Evolutionary conservation across 495 filamentous ascomycete genomes (phyloP).

Genomic region (Aspergillus baeticus): DNA sequence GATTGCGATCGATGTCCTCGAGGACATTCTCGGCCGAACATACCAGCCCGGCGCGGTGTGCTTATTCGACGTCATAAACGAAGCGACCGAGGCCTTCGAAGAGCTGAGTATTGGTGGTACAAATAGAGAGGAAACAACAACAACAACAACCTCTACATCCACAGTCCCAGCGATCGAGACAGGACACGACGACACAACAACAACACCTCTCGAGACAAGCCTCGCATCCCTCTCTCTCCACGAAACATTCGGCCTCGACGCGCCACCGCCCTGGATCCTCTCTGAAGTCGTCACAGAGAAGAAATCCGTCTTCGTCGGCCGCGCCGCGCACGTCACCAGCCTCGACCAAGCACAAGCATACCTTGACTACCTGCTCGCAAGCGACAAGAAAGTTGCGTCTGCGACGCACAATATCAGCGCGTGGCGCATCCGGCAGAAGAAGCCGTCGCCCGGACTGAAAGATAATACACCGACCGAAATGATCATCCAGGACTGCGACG

Average conservation of each 20-base stretch:
- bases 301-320: slow-evolving; percentile 85
- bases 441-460: slow-evolving; percentile 27
- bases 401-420: slow-evolving; percentile 91
- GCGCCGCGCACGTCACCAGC: slow-evolving; percentile 64
- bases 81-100: slow-evolving; percentile 42
- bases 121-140: background rate
- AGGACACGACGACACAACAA: background rate
- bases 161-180: background rate
- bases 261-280: slow-evolving; percentile 62
- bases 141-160: slow-evolving; percentile 8
- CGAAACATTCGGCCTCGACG: slow-evolving; percentile 37
- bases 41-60: slow-evolving; percentile 77
- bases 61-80: slow-evolving; percentile 81
- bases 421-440: slow-evolving; percentile 56
- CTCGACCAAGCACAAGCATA: slow-evolving; percentile 66
- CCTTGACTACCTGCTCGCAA: slow-evolving; percentile 69
- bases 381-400: slow-evolving; percentile 75
- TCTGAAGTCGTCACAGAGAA: slow-evolving; percentile 73
- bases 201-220: background rate
- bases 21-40: slow-evolving; percentile 60
- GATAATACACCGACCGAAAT: slow-evolving; percentile 37
- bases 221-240: slow-evolving; percentile 25
- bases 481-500: slow-evolving; percentile 84
- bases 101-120: slow-evolving; percentile 44
- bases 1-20: slow-evolving; percentile 62